Conservation (phyloP, 305 asterid species). For the Fraxinus xanthoxyloides region DNA sequence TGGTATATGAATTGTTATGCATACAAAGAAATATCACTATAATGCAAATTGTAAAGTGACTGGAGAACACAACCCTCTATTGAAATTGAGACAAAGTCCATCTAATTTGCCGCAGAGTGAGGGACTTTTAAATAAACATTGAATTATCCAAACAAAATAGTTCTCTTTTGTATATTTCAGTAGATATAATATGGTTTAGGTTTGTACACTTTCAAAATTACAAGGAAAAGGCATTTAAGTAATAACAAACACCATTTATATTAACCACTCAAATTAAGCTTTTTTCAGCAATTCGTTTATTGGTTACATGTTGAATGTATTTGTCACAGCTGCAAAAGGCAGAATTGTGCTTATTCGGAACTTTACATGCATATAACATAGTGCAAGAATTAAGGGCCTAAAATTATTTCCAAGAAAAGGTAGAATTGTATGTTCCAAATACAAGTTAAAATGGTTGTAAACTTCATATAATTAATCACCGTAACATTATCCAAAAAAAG, state of each 20-base stretch:
- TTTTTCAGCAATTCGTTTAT: neutral
- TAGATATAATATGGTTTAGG: neutral
- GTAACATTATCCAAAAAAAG: neutral
- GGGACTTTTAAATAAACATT: neutral
- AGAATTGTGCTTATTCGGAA: neutral
- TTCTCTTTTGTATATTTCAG: neutral
- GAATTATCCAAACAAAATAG: neutral
- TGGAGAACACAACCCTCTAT: neutral
- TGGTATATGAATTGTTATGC: neutral
- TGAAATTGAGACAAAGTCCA: neutral
- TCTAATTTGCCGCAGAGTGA: neutral
- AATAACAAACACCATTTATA: neutral
- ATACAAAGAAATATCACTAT: neutral
- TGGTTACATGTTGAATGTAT: neutral
- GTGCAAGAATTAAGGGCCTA: neutral
- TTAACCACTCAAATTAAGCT: neutral
- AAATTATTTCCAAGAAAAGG: neutral
- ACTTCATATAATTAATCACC: constrained; percentile 6
- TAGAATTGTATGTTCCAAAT: neutral
- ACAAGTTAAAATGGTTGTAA: neutral
- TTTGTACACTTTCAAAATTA: neutral
- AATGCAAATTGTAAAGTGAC: neutral
- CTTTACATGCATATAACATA: neutral
- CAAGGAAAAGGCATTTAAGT: neutral
- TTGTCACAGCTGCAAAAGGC: neutral